Conservation (phyloP, 306 rosid species). For the Begonia fuchsioides region DNA sequence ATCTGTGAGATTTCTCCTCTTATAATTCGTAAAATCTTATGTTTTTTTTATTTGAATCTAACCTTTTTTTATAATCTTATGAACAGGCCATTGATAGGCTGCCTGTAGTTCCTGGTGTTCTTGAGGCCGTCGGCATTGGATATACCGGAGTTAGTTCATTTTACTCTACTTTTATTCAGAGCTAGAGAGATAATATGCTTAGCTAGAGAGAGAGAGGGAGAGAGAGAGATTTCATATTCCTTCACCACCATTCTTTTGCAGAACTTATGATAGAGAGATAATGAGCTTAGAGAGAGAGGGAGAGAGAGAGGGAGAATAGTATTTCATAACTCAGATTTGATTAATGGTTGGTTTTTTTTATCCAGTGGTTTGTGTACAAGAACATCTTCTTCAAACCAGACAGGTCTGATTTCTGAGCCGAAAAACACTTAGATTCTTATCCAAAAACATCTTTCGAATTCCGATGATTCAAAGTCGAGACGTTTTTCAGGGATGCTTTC, state of each 20-base stretch:
- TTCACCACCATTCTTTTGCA: no score
- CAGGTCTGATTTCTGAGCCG: constrained; percentile 13
- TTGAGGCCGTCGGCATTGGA: constrained; percentile 85
- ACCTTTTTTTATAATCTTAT: neutral
- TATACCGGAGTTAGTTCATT: constrained; percentile 60
- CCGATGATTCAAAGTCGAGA: neutral
- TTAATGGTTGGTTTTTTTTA: neutral
- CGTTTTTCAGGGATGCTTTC: constrained; percentile 51
- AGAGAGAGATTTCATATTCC: no score
- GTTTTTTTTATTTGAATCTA: neutral
- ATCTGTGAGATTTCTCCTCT: constrained; percentile 32
- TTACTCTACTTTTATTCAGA: constrained; percentile 1
- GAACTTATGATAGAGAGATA: no score
- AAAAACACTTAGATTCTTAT: no score
- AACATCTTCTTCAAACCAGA: constrained; percentile 65
- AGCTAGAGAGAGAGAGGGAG: no score
- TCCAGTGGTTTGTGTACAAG: constrained; percentile 82
- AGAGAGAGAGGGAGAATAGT: neutral
- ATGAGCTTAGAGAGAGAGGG: no score
- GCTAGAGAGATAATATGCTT: no score
- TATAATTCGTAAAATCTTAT: neutral
- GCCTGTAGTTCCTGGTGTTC: constrained; percentile 74
- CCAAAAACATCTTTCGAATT: no score
- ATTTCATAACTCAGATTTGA: no score
- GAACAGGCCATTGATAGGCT: constrained; percentile 91